phyloP scores from a whole-genome alignment of 1,284 basidiomycete genomes.

The Trametes pubescens region DNA sequence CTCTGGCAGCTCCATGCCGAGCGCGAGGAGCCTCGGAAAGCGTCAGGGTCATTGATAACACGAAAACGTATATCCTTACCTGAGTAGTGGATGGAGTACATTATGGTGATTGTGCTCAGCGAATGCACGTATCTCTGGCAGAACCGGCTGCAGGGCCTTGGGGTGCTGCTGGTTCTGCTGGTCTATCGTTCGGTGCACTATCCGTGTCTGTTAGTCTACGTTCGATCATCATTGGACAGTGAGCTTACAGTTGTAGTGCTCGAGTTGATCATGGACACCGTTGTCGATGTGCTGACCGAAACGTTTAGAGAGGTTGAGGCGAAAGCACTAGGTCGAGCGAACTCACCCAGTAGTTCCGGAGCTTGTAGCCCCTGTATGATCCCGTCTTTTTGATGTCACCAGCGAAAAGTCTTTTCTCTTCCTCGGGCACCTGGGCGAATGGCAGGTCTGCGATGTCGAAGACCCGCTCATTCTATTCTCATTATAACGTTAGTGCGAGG shows the following conservation, averaged over 20 bases:
- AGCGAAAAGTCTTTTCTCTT: slow-evolving; percentile 66
- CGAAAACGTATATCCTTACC: slow-evolving; percentile 16
- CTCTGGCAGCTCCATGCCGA: slow-evolving; percentile 46
- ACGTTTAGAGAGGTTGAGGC: neutral
- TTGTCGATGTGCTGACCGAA: slow-evolving; percentile 57
- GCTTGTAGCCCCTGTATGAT: slow-evolving; percentile 69
- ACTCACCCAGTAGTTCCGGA: slow-evolving; percentile 61
- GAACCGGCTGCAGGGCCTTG: slow-evolving; percentile 46
- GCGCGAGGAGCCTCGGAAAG: slow-evolving; percentile 51
- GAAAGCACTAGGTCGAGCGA: too few relatives aligned
- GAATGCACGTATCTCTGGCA: slow-evolving; percentile 52
- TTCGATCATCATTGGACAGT: slow-evolving; percentile 17
- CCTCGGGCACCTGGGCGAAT: slow-evolving; percentile 57
- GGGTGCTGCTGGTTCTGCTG: slow-evolving; percentile 41
- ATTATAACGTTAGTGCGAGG: neutral
- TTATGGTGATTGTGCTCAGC: slow-evolving; percentile 43
- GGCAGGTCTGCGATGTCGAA: slow-evolving; percentile 33
- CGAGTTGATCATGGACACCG: slow-evolving; percentile 67
- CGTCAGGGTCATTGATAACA: neutral
- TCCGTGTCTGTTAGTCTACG: too few relatives aligned
- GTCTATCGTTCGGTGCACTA: slow-evolving; percentile 14
- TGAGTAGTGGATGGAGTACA: slow-evolving; percentile 37
- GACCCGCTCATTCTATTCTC: slow-evolving; percentile 43
- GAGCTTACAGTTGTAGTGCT: slow-evolving; percentile 62
- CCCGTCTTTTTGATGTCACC: slow-evolving; percentile 58